Base-by-base conservation (phyloP, 2,329 filamentous ascomycete species). In the Parafenestella ontariensis region DNA sequence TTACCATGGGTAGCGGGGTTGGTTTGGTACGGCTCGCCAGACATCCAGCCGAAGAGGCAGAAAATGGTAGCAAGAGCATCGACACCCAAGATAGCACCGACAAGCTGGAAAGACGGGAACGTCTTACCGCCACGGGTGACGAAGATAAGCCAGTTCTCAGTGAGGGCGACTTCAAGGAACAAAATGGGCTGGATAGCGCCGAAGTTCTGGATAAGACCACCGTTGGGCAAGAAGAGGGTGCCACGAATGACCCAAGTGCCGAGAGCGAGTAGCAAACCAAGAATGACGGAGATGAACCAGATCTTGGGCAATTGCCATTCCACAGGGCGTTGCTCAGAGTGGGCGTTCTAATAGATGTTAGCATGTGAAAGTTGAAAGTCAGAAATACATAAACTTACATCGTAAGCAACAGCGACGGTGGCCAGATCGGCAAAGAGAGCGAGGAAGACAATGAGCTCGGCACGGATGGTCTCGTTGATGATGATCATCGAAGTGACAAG, bases 261-360 rank as follows among this genome's bases (percentile, higher is more conserved):
- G 40, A 84, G 71, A 50, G 89, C 89, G 37, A 92, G 87, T 40
- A 91, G 78, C 29, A 85, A 62, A 75, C 89, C 89, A 46, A 91
- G 84, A 55, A 89, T 79, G 62, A 89, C 81, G 58, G 85, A 88
- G 69, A 92, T 90, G 63, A 91, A 83, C 89, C 89, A 91, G 73
- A 91, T 91, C 83, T 91, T 92, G 61, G 89, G 88, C 61, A 92
- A 76, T 78, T 92, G 89, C 89, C 89, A 92, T 76, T 91, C 89
- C 68, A 91, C 89, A 13, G 89, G 89, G 34, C 89, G 86, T 56
- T 82, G 82, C 72, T 92, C 89, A 68, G 87, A 90, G 79, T 90
- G 87, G 42, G 89, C 89, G 74, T 91, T 91, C 39, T 41, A 21
- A 6, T 57, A 60, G 28, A 29, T 18, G 11, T 42, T 41, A 51